Base-by-base conservation (phyloP, 176 grass and related monocot species). In the Chrysopogon serrulatus region DNA sequence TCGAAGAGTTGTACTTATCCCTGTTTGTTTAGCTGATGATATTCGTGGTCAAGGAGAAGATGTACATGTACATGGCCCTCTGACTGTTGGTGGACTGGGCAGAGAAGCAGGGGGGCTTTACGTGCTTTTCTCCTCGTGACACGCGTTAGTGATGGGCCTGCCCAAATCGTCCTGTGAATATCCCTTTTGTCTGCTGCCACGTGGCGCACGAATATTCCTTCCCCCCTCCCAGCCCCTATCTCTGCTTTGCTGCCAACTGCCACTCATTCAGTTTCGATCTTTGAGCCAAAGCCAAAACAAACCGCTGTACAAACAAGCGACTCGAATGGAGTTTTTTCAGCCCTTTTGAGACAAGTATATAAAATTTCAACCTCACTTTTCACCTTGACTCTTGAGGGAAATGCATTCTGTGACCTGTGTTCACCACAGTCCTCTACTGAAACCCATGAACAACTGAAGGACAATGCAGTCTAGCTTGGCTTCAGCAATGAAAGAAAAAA, bases 171-270 rank as follows among this genome's bases (percentile, higher is more conserved):
- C 82, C 70, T 83, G 81, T 84, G 93, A 96, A 94, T 96, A 99
- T 94, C 74, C 90, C 83, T 96, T 96, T 89, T 92, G 93, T 91
- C 93, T 89, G 82, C 42, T 77, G 87, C 80, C 74, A 39, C 33
- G 71, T 33, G 65, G 80, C 66, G 21, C 43, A 14, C 63, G 90
- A 95, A 95, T 88, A 88, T 92, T 90, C 87, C 11, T 56, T 59
- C 12, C 7, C 33, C 16, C 21, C 62, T 9, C 17, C 4, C n/a
- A n/a, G n/a, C n/a, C 37, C 15, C 24, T 10, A 7, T 14, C 43
- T 40, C 37, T 64, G 24, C 56, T 32, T 27, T 63, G 16, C 16
- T 6, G 5, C 73, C 6, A 4, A 3, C 32, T 32, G 14, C 11
- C 43, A 17, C 3, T 10, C 8, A 15, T 9, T 37, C 44, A 12